phyloP scores from a whole-genome alignment of 108 stramenopile species.

The Aureococcus anophagefferens region DNA sequence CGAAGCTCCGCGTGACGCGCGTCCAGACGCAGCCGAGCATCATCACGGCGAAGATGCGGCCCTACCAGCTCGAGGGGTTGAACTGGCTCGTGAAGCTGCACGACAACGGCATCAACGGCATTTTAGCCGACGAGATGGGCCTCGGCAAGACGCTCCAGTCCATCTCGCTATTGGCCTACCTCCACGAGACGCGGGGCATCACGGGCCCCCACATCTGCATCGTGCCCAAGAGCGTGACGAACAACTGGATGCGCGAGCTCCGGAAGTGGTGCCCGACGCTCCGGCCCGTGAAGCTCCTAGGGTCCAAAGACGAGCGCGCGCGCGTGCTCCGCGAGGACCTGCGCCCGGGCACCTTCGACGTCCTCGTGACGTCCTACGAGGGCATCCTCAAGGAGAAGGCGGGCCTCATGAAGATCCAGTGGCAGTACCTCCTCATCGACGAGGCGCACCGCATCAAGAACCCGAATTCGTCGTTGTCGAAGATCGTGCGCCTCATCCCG shows the following conservation, averaged over 20 bases:
- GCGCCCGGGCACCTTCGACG: constrained; percentile 71
- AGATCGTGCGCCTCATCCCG: constrained; percentile 51
- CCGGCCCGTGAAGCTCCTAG: constrained; percentile 72
- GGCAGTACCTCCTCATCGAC: constrained; percentile 64
- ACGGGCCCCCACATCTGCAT: constrained; percentile 17
- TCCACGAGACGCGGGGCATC: constrained; percentile 20
- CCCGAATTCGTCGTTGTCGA: constrained; percentile 73
- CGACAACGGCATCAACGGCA: constrained; percentile 96
- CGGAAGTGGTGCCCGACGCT: constrained; percentile 86
- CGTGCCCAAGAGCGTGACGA: constrained; percentile 88
- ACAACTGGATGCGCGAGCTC: constrained; percentile 95
- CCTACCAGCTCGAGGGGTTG: constrained; percentile 95
- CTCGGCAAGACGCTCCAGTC: constrained; percentile 88
- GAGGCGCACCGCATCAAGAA: constrained; percentile 99
- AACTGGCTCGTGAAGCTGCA: constrained; percentile 99
- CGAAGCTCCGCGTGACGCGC: constrained; percentile 66
- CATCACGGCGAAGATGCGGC: too few species aligned
- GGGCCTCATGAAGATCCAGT: constrained; percentile 61
- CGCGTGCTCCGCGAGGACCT: constrained; percentile 52
- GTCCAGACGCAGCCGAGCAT: constrained; percentile 73
- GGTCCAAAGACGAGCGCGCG: constrained; percentile 78
- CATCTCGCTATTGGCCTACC: constrained; percentile 83
- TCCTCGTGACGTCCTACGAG: constrained; percentile 92
- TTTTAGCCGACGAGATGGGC: constrained; percentile 97
- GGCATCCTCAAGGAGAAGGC: constrained; percentile 56